Evolutionary conservation across 2,329 filamentous ascomycete species (phyloP).

Genomic region (Penicillium freii): DNA sequence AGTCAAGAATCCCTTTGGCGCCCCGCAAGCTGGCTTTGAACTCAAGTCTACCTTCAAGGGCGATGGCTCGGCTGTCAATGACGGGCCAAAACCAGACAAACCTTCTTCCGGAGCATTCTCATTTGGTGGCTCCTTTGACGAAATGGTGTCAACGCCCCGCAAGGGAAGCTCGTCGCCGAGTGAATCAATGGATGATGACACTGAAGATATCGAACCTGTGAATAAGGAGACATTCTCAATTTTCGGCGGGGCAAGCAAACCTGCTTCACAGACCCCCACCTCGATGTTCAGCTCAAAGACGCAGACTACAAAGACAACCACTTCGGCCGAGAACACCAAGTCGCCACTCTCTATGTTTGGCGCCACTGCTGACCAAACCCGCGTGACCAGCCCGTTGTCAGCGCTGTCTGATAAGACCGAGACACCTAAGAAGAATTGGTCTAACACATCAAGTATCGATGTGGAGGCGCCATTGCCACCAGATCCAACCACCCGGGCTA

Average conservation of each 20-base stretch:
- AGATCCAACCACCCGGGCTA: constrained; percentile 47
- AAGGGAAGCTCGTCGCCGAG: constrained; percentile 32
- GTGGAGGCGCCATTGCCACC: constrained; percentile 46
- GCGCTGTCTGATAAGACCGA: constrained; percentile 35
- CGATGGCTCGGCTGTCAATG: constrained; percentile 42
- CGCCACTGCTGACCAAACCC: constrained; percentile 22
- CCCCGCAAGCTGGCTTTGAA: constrained; percentile 36
- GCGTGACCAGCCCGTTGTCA: constrained; percentile 31
- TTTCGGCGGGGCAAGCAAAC: constrained; percentile 28
- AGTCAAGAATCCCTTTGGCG: constrained; percentile 32
- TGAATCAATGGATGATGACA: constrained; percentile 42
- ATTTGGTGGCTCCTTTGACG: constrained; percentile 40
- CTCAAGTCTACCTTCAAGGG: constrained; percentile 47
- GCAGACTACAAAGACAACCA: constrained; percentile 20
- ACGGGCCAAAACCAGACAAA: constrained; percentile 41
- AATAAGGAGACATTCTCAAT: constrained; percentile 29
- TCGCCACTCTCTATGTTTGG: constrained; percentile 35
- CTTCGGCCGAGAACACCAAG: constrained; percentile 30
- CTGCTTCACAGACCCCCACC: constrained; percentile 7
- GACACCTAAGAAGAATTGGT: constrained; percentile 36
- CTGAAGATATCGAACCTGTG: constrained; percentile 29
- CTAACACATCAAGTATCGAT: constrained; percentile 26
- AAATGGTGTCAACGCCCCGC: constrained; percentile 38
- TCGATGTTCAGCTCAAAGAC: constrained; percentile 37
- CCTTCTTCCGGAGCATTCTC: constrained; percentile 36